Evolutionary conservation across 2,329 filamentous ascomycete genomes (phyloP).

Genomic region (Bertia moriformis): DNA sequence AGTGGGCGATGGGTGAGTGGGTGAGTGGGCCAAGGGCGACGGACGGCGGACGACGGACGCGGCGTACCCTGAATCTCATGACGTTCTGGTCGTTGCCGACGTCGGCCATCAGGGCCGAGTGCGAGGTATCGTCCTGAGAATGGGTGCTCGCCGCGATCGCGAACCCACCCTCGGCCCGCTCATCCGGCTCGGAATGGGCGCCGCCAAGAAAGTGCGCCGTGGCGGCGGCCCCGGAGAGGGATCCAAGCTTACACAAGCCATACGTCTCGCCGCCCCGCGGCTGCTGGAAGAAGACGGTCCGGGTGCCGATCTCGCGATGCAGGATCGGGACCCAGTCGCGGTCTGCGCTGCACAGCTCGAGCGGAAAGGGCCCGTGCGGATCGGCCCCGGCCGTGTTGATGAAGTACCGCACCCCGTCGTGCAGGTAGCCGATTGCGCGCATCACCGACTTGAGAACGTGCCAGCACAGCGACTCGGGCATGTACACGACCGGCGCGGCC

Average conservation of each 20-base stretch:
- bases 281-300: conserved; percentile 34
- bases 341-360: conserved; percentile 11
- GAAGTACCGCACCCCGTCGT: conserved; percentile 29
- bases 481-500: conserved; percentile 11
- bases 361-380: conserved; percentile 2
- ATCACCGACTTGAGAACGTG: conserved; percentile 33
- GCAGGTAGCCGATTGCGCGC: conserved; percentile 33
- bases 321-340: conserved; percentile 34
- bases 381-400: conserved; percentile 8
- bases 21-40: conserved; percentile 22
- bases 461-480: conserved; percentile 39
- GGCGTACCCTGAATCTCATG: too few relatives aligned
- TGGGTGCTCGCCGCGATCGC: too few relatives aligned
- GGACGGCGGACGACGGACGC: conserved; percentile 21
- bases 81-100: too few relatives aligned
- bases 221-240: too few relatives aligned
- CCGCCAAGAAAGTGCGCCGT: too few relatives aligned
- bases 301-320: conserved; percentile 28
- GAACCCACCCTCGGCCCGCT: too few relatives aligned
- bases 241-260: conserved; percentile 36
- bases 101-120: too few relatives aligned
- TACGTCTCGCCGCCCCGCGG: conserved; percentile 31
- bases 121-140: too few relatives aligned
- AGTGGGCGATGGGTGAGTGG: too few relatives aligned
- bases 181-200: too few relatives aligned